Percentiles rank a stretch among this genome's conserved stretches.
Evolutionary conservation across 148 eudicot genomes (phyloP).

Genomic region (Amaranthus hypochondriacus): DNA sequence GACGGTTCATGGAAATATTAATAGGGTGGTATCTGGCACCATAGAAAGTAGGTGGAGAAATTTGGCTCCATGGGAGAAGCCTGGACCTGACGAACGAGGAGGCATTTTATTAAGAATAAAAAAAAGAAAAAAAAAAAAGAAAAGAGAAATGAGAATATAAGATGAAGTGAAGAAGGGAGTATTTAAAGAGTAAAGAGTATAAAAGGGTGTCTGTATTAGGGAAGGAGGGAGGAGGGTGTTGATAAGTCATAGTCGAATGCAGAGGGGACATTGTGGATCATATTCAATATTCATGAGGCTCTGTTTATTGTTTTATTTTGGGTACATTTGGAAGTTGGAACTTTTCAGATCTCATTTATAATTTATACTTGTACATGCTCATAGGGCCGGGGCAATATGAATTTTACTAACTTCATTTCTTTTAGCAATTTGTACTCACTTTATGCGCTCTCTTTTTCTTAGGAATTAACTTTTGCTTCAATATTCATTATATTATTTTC

Average conservation of each 20-base stretch:
- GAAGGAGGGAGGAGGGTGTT: constrained; percentile 24
- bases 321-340: too few relatives aligned
- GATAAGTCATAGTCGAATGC: constrained; percentile 55
- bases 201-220: constrained; percentile 30
- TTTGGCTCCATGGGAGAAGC: constrained; percentile 30
- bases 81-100: constrained; percentile 22
- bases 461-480: too few relatives aligned
- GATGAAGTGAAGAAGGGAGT: neutral
- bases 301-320: too few relatives aligned
- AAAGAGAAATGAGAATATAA: neutral
- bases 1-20: constrained; percentile 20
- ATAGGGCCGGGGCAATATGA: too few relatives aligned
- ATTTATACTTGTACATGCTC: too few relatives aligned
- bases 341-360: too few relatives aligned
- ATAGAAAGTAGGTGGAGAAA: neutral
- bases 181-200: constrained; percentile 23
- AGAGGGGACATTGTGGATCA: constrained; percentile 46
- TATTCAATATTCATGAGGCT: neutral
- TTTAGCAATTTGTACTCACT: too few relatives aligned
- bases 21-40: neutral
- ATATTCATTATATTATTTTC: too few relatives aligned
- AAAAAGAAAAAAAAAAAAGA: neutral
- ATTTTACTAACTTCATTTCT: too few relatives aligned
- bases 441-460: too few relatives aligned
- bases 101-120: neutral